phyloP scores from a whole-genome alignment of 202 grass and related monocot species.

The Thinopyrum obtusiflorum region DNA sequence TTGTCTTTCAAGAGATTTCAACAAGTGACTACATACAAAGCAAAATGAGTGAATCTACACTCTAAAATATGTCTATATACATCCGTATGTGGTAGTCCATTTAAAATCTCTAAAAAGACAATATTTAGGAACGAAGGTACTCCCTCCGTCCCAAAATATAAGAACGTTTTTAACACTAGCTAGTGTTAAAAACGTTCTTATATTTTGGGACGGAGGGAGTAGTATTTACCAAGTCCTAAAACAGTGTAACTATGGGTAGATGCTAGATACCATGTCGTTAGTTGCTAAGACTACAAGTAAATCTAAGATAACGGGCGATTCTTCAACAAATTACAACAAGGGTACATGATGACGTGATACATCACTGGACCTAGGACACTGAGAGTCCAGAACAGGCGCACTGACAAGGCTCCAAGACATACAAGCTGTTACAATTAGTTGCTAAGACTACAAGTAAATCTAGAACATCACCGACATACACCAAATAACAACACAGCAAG shows the following conservation, averaged over 20 bases:
- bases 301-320: conserved; percentile 1
- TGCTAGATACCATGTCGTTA: neutral
- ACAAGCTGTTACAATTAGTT: conserved; percentile 51
- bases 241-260: neutral
- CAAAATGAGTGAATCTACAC: too few relatives aligned
- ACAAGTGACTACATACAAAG: too few relatives aligned
- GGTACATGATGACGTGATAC: conserved; percentile 35
- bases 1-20: too few relatives aligned
- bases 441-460: conserved; percentile 44
- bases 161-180: too few relatives aligned
- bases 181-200: too few relatives aligned
- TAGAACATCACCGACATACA: conserved; percentile 40
- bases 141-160: too few relatives aligned
- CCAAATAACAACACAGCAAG: conserved; percentile 46
- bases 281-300: too few relatives aligned
- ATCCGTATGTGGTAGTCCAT: too few relatives aligned
- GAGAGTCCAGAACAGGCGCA: conserved; percentile 20
- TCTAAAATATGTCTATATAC: too few relatives aligned
- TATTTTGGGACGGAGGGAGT: too few relatives aligned
- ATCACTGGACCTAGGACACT: conserved; percentile 25
- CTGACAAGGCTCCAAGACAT: conserved; percentile 31
- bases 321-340: conserved; percentile 40
- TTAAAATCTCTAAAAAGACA: too few relatives aligned
- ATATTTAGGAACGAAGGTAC: too few relatives aligned
- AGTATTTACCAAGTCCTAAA: neutral